Evolutionary conservation across 306 rosid genomes (phyloP).

Genomic region (Boehmeria nivea): DNA sequence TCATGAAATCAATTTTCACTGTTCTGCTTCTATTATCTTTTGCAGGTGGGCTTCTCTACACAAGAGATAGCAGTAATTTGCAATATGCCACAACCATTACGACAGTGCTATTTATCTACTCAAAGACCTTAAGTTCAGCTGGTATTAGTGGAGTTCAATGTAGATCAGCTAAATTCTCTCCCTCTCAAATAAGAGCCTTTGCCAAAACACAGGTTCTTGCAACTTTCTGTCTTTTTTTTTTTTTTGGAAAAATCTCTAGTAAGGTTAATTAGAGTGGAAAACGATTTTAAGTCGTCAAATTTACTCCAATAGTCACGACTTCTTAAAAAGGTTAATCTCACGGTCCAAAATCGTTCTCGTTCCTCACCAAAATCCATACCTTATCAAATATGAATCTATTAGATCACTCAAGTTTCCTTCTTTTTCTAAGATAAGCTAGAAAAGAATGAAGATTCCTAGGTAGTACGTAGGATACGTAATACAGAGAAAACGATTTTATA

Average conservation of each 20-base stretch:
- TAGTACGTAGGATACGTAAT: too few relatives aligned
- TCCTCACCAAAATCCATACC: too few relatives aligned
- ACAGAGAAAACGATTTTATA: too few relatives aligned
- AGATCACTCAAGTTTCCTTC: too few relatives aligned
- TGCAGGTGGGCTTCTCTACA: constrained; percentile 70
- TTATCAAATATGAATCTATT: too few relatives aligned
- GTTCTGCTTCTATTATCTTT: background rate
- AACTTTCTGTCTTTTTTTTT: background rate
- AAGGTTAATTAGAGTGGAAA: too few relatives aligned
- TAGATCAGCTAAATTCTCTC: constrained; percentile 49
- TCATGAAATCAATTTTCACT: background rate
- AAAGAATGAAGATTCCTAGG: too few relatives aligned
- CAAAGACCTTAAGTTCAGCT: constrained; percentile 43
- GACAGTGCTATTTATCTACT: constrained; percentile 58
- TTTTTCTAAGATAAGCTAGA: too few relatives aligned
- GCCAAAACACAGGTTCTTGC: constrained; percentile 60
- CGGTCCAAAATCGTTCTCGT: too few relatives aligned
- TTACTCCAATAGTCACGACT: too few relatives aligned
- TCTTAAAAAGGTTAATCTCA: too few relatives aligned
- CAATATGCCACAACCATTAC: constrained; percentile 65
- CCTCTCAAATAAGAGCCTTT: constrained; percentile 51
- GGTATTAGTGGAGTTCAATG: constrained; percentile 47
- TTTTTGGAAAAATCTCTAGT: background rate
- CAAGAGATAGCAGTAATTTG: constrained; percentile 64
- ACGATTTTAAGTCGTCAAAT: too few relatives aligned